These are phyloP conservation scores for Lentinus tigrinus DNA, from an alignment of 768 basidiomycete genomes.

Conservation along the genomic window DNA sequence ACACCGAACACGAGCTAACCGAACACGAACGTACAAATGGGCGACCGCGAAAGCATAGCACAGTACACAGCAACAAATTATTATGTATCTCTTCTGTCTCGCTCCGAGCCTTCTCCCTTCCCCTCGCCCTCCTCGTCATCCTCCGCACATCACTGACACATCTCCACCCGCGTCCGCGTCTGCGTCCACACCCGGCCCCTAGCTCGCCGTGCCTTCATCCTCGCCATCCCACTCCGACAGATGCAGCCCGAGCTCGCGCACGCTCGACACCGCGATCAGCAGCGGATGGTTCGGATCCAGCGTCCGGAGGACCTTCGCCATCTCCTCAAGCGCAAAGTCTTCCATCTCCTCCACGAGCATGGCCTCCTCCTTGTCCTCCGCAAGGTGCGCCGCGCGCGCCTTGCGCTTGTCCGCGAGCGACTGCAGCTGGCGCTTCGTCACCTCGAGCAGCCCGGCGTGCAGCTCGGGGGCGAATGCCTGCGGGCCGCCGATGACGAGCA, in stretches of 20 bases:
- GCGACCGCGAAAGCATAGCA: too few species aligned
- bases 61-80: too few species aligned
- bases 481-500: constrained; percentile 59
- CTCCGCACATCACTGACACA: too few species aligned
- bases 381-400: constrained; percentile 42
- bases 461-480: constrained; percentile 52
- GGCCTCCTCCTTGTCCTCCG: constrained; percentile 66
- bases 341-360: constrained; percentile 79
- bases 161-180: too few species aligned
- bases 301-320: constrained; percentile 57
- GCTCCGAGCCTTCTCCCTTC: too few species aligned
- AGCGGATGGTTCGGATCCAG: constrained; percentile 64
- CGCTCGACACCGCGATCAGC: constrained; percentile 67
- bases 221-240: constrained; percentile 34
- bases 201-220: constrained; percentile 15
- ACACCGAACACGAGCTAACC: too few species aligned
- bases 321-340: constrained; percentile 79
- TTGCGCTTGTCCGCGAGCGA: constrained; percentile 67
- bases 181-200: too few species aligned
- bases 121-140: too few species aligned
- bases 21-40: too few species aligned
- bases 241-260: constrained; percentile 62
- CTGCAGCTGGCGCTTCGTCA: constrained; percentile 70
- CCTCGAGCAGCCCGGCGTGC: constrained; percentile 57
- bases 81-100: too few species aligned